A percentile compares a stretch with the other conserved stretches of the same genome.
Evolutionary conservation across 2,329 filamentous ascomycete species (phyloP).

Genomic region (Neopestalotiopsis sp.): DNA sequence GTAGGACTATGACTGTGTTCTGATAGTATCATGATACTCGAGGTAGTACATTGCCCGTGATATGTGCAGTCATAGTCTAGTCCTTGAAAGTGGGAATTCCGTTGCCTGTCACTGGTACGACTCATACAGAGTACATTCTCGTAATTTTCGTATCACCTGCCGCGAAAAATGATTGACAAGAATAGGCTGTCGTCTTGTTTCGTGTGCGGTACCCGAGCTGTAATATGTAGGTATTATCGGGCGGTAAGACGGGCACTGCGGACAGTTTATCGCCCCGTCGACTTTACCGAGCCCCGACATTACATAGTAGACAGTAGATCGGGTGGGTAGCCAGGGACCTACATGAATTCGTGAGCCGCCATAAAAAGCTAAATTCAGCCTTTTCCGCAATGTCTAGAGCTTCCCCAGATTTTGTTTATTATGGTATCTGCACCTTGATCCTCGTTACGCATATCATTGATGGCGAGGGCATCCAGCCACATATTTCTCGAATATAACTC

Average conservation of each 20-base stretch:
- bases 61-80: no score
- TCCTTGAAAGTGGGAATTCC: no score
- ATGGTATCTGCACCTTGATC: background rate
- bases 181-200: background rate
- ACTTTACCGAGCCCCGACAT: background rate
- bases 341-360: background rate
- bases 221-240: background rate
- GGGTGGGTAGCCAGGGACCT: background rate
- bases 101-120: no score
- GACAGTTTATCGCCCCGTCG: slow-evolving; percentile 9
- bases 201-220: background rate
- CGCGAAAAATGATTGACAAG: background rate
- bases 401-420: background rate
- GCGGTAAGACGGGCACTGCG: background rate
- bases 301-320: background rate
- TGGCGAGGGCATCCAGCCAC: no score
- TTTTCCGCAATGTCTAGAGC: background rate
- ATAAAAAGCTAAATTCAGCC: background rate
- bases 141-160: no score
- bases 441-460: background rate
- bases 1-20: no score
- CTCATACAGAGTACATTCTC: no score
- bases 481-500: no score
- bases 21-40: no score
- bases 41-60: no score